Evolutionary conservation across 805 yeast genomes (phyloP).

Genomic region (Cyberlindnera meyerae): DNA sequence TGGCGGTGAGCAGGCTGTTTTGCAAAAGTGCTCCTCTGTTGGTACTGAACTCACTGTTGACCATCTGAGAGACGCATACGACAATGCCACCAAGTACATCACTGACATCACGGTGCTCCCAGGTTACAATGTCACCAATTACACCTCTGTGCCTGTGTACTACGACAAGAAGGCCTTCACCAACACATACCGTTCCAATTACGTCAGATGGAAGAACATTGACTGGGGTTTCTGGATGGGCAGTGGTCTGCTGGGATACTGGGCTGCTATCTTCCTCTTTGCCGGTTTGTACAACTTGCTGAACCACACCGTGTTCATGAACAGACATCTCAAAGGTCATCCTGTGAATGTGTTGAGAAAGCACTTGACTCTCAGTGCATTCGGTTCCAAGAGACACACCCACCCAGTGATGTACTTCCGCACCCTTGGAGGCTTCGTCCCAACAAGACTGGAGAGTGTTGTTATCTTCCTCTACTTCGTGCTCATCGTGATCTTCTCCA

Average conservation of each 20-base stretch:
- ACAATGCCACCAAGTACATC: constrained; percentile 42
- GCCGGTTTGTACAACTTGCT: constrained; percentile 31
- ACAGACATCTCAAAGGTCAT: constrained; percentile 13
- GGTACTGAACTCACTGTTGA: constrained; percentile 28
- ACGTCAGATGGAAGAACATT: constrained; percentile 30
- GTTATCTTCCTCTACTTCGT: constrained; percentile 32
- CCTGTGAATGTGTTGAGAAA: constrained; percentile 16
- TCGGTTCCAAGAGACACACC: constrained; percentile 16
- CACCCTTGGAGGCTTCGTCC: constrained; percentile 20
- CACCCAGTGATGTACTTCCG: constrained; percentile 15
- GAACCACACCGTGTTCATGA: constrained; percentile 15
- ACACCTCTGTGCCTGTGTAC: constrained; percentile 34
- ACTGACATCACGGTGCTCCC: constrained; percentile 28
- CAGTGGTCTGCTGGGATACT: constrained; percentile 41
- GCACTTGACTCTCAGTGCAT: constrained; percentile 16
- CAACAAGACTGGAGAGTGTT: constrained; percentile 25
- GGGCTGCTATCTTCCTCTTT: constrained; percentile 41
- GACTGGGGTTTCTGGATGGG: constrained; percentile 43
- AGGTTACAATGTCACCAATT: constrained; percentile 32
- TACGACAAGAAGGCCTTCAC: constrained; percentile 25
- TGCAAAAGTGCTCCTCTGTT: constrained; percentile 24
- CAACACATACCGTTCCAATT: constrained; percentile 23
- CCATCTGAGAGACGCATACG: constrained; percentile 32
- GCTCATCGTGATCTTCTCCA: constrained; percentile 11
- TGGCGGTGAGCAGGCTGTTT: constrained; percentile 20